phyloP scores from a whole-genome alignment of 345 rosid genomes.

The Acer yangbiense region DNA sequence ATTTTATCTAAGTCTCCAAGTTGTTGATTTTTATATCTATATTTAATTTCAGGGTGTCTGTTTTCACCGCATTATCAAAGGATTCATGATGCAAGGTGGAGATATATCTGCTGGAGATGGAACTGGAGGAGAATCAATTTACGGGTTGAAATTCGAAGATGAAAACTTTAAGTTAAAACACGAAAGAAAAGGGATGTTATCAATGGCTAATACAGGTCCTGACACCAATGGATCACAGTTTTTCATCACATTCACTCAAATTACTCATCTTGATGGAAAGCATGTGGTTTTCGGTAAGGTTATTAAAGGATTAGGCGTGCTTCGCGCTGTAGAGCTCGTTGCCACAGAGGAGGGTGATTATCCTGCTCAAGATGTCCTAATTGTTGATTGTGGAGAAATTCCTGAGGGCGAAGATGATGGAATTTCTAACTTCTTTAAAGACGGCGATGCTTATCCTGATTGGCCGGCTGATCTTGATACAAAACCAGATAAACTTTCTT shows the following conservation, averaged over 20 bases:
- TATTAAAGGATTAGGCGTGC: slow-evolving; percentile 89
- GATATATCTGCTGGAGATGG: slow-evolving; percentile 96
- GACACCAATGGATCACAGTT: slow-evolving; percentile 95
- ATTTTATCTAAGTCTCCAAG: not conserved
- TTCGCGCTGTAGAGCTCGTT: slow-evolving; percentile 80
- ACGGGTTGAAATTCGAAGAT: slow-evolving; percentile 86
- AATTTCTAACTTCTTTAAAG: slow-evolving; percentile 72
- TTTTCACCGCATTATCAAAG: slow-evolving; percentile 81
- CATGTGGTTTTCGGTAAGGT: slow-evolving; percentile 95
- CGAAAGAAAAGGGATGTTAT: slow-evolving; percentile 93
- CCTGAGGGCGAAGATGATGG: slow-evolving; percentile 83
- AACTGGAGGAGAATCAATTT: slow-evolving; percentile 92
- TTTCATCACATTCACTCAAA: slow-evolving; percentile 83
- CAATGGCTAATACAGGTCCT: slow-evolving; percentile 90
- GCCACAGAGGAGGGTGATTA: slow-evolving; percentile 47
- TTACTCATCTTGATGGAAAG: slow-evolving; percentile 87
- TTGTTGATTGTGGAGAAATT: slow-evolving; percentile 82
- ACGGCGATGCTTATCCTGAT: slow-evolving; percentile 88
- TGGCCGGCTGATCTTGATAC: slow-evolving; percentile 88
- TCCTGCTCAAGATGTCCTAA: slow-evolving; percentile 58
- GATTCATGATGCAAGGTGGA: slow-evolving; percentile 94
- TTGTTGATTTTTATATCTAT: not conserved
- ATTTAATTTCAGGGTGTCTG: slow-evolving; percentile 62
- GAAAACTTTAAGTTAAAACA: slow-evolving; percentile 89
- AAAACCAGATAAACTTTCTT: slow-evolving; percentile 61